phyloP scores from a whole-genome alignment of 257 asterid genomes.

The Galeopsis tetrahit region DNA sequence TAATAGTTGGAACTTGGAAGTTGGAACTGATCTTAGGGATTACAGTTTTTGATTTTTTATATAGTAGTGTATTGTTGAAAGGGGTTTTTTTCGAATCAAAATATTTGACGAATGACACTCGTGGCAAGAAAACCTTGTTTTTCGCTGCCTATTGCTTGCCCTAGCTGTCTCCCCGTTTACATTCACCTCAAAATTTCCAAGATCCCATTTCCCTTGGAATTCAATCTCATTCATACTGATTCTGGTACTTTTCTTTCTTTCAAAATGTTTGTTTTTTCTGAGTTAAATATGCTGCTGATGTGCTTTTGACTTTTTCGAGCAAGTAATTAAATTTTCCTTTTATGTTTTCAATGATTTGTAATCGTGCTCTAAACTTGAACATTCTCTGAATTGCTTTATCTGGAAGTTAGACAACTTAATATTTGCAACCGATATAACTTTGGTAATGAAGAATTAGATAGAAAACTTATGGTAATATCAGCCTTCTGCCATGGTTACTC shows the following conservation, averaged over 20 bases:
- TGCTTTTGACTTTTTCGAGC: not conserved
- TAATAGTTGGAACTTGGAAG: constrained; percentile 12
- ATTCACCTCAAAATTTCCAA: constrained; percentile 68
- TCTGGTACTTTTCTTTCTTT: constrained; percentile 52
- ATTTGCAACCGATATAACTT: not conserved
- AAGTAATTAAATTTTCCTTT: constrained; percentile 7
- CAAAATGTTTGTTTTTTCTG: not conserved
- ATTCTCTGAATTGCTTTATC: not conserved
- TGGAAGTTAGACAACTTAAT: not conserved
- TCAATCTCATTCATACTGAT: constrained; percentile 76
- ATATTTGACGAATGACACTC: constrained; percentile 47
- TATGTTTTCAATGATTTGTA: not conserved
- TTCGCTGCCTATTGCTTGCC: constrained; percentile 94
- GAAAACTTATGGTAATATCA: not conserved
- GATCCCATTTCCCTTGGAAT: constrained; percentile 62
- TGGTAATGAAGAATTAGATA: constrained; percentile 17
- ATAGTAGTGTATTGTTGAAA: not conserved
- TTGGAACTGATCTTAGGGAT: constrained; percentile 10
- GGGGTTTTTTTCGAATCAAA: not conserved
- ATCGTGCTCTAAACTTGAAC: constrained; percentile 7
- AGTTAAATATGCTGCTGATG: not conserved
- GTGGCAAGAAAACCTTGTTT: constrained; percentile 77
- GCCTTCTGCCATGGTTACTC: constrained; percentile 1
- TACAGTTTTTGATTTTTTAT: not conserved
- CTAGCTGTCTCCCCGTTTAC: constrained; percentile 75